phyloP scores from a whole-genome alignment of 1,284 basidiomycete genomes.

The Apiotrichum domesticum region DNA sequence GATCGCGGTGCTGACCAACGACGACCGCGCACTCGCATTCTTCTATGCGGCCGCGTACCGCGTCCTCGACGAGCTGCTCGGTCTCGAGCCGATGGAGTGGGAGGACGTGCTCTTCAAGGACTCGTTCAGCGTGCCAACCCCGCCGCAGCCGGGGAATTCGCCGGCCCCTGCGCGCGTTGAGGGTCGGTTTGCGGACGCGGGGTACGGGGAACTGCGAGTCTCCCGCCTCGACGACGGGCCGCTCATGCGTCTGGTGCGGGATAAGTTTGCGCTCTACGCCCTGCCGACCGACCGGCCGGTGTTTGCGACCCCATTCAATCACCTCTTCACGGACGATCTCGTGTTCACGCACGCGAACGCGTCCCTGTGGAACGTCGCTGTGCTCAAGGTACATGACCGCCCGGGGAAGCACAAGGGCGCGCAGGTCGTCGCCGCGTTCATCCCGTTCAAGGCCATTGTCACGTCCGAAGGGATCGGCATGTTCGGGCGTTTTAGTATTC shows the following conservation, averaged over 20 bases:
- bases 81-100: conserved; percentile 11
- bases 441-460: neutral
- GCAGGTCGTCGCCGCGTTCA: neutral
- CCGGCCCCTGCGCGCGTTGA: too few species aligned
- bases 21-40: conserved; percentile 6
- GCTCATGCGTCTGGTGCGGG: neutral
- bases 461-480: conserved; percentile 11
- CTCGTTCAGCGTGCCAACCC: neutral
- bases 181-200: conserved; percentile 8
- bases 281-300: neutral
- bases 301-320: conserved; percentile 12
- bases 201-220: conserved; percentile 14
- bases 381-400: neutral
- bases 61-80: conserved; percentile 23
- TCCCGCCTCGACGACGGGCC: neutral
- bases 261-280: neutral
- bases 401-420: neutral
- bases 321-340: conserved; percentile 20
- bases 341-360: conserved; percentile 23
- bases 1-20: conserved; percentile 20
- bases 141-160: neutral
- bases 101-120: conserved; percentile 4
- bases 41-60: conserved; percentile 7
- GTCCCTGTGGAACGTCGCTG: neutral
- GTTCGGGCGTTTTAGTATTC: conserved; percentile 3